phyloP scores from a whole-genome alignment of 805 yeast species.

The Myxozyma vanderwaltii region DNA sequence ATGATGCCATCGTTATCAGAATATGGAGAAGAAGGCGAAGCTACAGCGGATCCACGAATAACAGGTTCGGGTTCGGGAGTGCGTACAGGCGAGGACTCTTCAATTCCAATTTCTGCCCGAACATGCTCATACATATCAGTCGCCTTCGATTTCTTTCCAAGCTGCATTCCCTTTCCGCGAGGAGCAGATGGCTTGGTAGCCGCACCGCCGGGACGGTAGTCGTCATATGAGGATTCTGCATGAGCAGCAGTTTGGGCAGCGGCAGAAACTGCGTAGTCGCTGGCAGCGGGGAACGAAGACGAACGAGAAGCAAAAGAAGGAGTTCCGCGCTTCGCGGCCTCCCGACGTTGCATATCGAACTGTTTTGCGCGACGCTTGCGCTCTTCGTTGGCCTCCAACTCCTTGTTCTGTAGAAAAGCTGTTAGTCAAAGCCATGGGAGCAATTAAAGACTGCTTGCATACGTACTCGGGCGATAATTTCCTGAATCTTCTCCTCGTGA shows the following conservation, averaged over 20 bases:
- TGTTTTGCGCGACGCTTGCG: conserved; percentile 94
- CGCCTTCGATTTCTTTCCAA: conserved; percentile 58
- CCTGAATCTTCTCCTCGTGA: conserved; percentile 98
- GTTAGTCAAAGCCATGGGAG: neutral
- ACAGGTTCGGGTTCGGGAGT: conserved; percentile 33
- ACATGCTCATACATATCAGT: conserved; percentile 39
- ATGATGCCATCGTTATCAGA: conserved; percentile 71
- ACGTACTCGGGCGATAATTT: conserved; percentile 64
- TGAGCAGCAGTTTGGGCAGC: conserved; percentile 22
- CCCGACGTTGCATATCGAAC: conserved; percentile 58
- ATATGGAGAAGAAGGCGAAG: conserved; percentile 17
- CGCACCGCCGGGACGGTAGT: conserved; percentile 13
- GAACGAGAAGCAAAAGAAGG: conserved; percentile 10
- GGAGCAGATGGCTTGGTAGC: conserved; percentile 38
- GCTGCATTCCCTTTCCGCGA: conserved; percentile 73
- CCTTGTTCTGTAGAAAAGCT: conserved; percentile 74
- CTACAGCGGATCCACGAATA: conserved; percentile 32
- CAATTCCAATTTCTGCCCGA: conserved; percentile 41
- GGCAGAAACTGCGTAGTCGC: conserved; percentile 22
- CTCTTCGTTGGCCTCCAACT: conserved; percentile 94
- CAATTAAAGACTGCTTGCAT: neutral
- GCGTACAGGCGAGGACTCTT: conserved; percentile 37
- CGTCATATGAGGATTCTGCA: conserved; percentile 29
- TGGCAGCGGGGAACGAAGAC: conserved; percentile 22
- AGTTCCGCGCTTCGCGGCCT: conserved; percentile 43